Conservation (phyloP, 768 basidiomycete species). For the Phylloporus scabripes region DNA sequence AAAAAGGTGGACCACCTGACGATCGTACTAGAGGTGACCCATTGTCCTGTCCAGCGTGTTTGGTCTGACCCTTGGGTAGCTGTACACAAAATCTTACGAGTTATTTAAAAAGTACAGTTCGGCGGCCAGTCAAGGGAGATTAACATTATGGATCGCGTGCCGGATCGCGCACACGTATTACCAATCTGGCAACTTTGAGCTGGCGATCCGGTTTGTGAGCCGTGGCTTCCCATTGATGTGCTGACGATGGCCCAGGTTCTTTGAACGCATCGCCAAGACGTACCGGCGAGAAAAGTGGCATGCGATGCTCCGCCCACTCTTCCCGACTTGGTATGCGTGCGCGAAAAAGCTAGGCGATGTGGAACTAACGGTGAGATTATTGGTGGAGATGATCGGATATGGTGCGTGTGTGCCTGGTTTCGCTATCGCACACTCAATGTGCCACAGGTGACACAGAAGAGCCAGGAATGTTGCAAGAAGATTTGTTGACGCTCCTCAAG, state of each 20-base stretch:
- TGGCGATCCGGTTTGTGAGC: slow-evolving; percentile 69
- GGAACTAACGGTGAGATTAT: slow-evolving; percentile 66
- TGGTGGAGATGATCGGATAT: slow-evolving; percentile 79
- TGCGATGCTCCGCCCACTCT: slow-evolving; percentile 64
- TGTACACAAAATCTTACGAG: slow-evolving; percentile 94
- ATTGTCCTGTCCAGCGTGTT: background rate
- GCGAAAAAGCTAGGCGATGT: slow-evolving; percentile 74
- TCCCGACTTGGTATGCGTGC: slow-evolving; percentile 78
- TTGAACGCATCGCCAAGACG: slow-evolving; percentile 85
- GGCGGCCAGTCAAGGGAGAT: slow-evolving; percentile 56
- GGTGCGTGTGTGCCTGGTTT: slow-evolving; percentile 38
- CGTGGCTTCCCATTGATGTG: background rate
- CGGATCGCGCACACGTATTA: slow-evolving; percentile 86
- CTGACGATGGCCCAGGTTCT: slow-evolving; percentile 47
- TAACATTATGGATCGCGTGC: slow-evolving; percentile 88
- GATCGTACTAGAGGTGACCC: slow-evolving; percentile 70
- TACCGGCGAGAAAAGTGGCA: slow-evolving; percentile 86
- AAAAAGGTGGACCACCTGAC: slow-evolving; percentile 87
- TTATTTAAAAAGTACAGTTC: slow-evolving; percentile 76
- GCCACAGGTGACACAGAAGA: slow-evolving; percentile 42
- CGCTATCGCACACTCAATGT: slow-evolving; percentile 10
- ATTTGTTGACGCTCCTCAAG: slow-evolving; percentile 67
- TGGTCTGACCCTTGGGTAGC: slow-evolving; percentile 36
- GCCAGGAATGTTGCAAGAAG: slow-evolving; percentile 52
- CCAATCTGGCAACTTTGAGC: slow-evolving; percentile 73